These are phyloP conservation scores for Vigna trinervia DNA, from an alignment of 306 rosid species.

Conservation along the genomic window DNA sequence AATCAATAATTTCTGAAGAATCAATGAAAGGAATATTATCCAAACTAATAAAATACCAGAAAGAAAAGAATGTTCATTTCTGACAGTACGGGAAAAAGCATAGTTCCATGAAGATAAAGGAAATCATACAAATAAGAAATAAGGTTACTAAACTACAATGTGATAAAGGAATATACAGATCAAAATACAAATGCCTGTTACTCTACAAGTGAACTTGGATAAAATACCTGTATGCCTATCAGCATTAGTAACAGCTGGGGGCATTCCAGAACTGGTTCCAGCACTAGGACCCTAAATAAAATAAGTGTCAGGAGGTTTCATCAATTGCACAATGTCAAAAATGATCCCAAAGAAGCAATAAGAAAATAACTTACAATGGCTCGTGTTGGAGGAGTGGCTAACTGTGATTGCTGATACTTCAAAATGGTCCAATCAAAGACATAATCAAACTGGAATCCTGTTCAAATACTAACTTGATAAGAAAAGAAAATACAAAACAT, in stretches of 20 bases:
- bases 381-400: conserved; percentile 83
- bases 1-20: conserved; percentile 10
- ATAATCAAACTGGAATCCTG: conserved; percentile 97
- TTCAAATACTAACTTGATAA: conserved; percentile 35
- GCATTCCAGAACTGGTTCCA: conserved; percentile 90
- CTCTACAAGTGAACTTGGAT: conserved; percentile 30
- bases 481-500: conserved; percentile 10
- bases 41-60: conserved; percentile 19
- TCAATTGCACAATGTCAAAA: conserved; percentile 23
- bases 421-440: conserved; percentile 98
- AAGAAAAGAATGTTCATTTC: conserved; percentile 28
- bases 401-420: conserved; percentile 94
- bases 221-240: conserved; percentile 78
- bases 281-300: conserved; percentile 68
- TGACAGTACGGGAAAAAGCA: conserved; percentile 16
- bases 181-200: conserved; percentile 13
- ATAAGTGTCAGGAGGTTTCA: conserved; percentile 30
- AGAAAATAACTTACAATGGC: conserved; percentile 55
- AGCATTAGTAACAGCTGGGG: conserved; percentile 62
- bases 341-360: neutral
- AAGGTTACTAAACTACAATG: conserved; percentile 4
- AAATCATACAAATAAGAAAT: conserved; percentile 20
- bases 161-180: conserved; percentile 16
- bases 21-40: conserved; percentile 13
- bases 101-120: conserved; percentile 1